These are phyloP conservation scores for Neurospora pannonica DNA, from an alignment of 495 filamentous ascomycete species.

Conservation along the genomic window DNA sequence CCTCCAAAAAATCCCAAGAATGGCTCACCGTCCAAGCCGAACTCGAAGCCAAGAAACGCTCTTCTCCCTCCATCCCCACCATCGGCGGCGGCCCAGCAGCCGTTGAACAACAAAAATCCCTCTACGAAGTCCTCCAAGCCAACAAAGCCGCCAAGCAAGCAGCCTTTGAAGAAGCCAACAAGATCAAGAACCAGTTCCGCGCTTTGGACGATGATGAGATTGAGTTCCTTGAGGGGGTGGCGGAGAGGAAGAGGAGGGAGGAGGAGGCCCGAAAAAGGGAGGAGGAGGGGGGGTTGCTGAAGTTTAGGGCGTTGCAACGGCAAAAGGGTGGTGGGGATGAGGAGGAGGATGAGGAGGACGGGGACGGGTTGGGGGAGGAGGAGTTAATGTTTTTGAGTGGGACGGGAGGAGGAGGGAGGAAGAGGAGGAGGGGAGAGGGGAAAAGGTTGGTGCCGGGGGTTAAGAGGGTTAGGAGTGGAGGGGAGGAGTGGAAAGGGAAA, in stretches of 20 bases:
- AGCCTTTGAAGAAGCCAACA: constrained; percentile 83
- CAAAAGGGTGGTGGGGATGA: constrained; percentile 37
- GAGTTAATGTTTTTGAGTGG: not conserved
- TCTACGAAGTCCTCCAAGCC: constrained; percentile 81
- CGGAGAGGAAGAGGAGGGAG: constrained; percentile 57
- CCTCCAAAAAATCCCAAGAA: constrained; percentile 15
- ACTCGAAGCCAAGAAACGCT: constrained; percentile 44
- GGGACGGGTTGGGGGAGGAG: constrained; percentile 2
- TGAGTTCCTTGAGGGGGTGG: constrained; percentile 76
- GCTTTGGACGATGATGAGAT: constrained; percentile 89
- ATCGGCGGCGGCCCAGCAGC: not conserved
- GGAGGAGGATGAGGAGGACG: constrained; percentile 12
- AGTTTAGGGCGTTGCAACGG: constrained; percentile 46
- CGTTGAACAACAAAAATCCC: constrained; percentile 53
- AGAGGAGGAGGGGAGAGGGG: constrained; percentile 1
- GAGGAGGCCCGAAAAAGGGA: no score
- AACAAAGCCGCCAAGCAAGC: constrained; percentile 98
- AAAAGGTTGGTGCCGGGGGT: not conserved
- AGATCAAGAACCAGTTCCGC: constrained; percentile 88
- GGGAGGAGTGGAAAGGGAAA: constrained; percentile 12
- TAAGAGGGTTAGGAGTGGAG: constrained; percentile 13
- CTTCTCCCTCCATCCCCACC: not conserved
- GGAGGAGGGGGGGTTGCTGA: constrained; percentile 60
- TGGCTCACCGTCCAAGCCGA: constrained; percentile 73
- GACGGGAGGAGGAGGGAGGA: not conserved